Base-by-base conservation (phyloP, 805 yeast genomes). In the Spathaspora arborariae region DNA sequence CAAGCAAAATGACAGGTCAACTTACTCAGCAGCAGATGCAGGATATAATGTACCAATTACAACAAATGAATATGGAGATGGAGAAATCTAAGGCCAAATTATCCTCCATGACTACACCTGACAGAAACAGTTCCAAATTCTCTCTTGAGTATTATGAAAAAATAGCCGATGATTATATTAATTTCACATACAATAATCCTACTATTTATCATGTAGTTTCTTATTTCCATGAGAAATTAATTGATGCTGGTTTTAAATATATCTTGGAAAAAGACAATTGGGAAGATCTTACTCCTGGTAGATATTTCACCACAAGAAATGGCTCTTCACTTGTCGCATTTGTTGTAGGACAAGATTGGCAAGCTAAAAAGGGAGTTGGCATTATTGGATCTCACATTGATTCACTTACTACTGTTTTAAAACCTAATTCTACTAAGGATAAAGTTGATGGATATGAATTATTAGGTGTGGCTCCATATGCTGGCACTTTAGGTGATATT, bases 401-500 rank as follows among this genome's bases (percentile, higher is more conserved):
- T 65, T 77, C 92, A 0, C 68, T 87, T 51, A 76, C 88, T 11
- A 79, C 78, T 4, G 74, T 78, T 49, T 72, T 88, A 59, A 88
- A 88, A 68, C 96, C 96, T 1, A 69, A 74, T 44, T 84, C 92
- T 13, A 70, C 70, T 50, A 84, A 83, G 58, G 58, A 62, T 6
- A 67, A 74, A 8, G 79, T 82, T 13, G 90, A 85, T 47, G 95
- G 95, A 24, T 88, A 78, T 63, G 88, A 85, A 53, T 66, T 84
- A 41, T 69, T 88, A 24, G 96, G 95, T 5, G 88, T 86, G 35
- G 92, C 96, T 0, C 89, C 92, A 1, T 88, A 88, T 62, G 81
- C 88, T 18, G 94, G 94, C 27, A 83, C 87, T 2, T 63, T 85
- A 53, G 69, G 73, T 24, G 73, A 74, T 19, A 64, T 79, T 37